Conservation (phyloP, 345 rosid species). For the Ceriops zippeliana region DNA sequence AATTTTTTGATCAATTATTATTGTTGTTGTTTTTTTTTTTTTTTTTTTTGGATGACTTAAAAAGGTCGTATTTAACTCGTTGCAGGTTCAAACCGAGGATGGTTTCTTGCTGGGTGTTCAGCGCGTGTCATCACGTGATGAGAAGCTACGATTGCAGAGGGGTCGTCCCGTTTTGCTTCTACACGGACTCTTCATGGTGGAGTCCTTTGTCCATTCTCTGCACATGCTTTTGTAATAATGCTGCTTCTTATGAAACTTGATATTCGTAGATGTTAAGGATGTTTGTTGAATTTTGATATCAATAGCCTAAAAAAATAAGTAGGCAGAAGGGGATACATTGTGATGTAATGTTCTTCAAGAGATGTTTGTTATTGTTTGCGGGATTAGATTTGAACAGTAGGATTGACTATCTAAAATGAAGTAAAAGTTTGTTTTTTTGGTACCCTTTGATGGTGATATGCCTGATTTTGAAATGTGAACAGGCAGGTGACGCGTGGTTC, state of each 20-base stretch:
- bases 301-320: too few species aligned
- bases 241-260: too few species aligned
- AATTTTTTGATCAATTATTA: not conserved
- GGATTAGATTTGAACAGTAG: not conserved
- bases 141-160: slow-evolving; percentile 19
- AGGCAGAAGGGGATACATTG: not conserved
- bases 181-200: slow-evolving; percentile 93
- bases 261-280: too few species aligned
- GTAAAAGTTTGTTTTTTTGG: slow-evolving; percentile 4
- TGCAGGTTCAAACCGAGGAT: slow-evolving; percentile 72
- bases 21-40: not conserved
- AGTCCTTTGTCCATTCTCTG: not conserved
- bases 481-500: slow-evolving; percentile 92
- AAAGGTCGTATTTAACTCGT: not conserved
- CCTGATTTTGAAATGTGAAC: slow-evolving; percentile 9
- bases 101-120: slow-evolving; percentile 76
- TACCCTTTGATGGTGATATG: slow-evolving; percentile 12
- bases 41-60: too few species aligned
- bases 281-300: too few species aligned
- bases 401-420: not conserved
- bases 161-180: slow-evolving; percentile 79
- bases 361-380: not conserved
- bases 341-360: not conserved
- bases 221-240: not conserved
- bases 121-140: slow-evolving; percentile 55